Evolutionary conservation across 352 stramenopile genomes (phyloP), one percentile per base, ranked within the genome.

Genomic region (Globisporangium recalcitrans): DNA sequence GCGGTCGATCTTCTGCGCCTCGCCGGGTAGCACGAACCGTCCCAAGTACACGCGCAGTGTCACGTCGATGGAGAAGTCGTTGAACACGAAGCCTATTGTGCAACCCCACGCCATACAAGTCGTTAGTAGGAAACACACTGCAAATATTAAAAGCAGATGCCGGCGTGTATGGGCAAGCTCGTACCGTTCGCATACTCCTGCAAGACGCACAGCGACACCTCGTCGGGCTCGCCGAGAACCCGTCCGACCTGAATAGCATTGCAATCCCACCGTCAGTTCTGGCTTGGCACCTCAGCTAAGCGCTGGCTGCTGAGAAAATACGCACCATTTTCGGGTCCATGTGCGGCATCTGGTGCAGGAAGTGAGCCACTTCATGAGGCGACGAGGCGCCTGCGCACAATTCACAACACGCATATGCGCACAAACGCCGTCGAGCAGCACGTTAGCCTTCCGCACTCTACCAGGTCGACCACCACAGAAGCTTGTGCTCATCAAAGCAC

Each of bases 1-100:
- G n/a, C 84, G 78, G 68, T 93, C 84, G 49, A 93, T 93, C 62
- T 93, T 91, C 68, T 93, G 84, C 32, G 84, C 84, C 68, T 93
- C 84, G 49, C 77, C 72, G 4, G 82, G 82, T 51, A 91, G 62
- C 55, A 81, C 72, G 54, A 93, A 91, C 36, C 79, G 76, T 34
- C 78, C 75, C 3, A 93, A 73, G 52, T 82, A 93, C n/a, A 90
- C 72, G 13, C 84, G 80, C 31, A 93, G 68, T 22, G 78, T 69
- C 4, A 93, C 70, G 40, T 93, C 84, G 22, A 91, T 86, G 2
- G 69, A 60, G 48, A 79, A 84, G 21, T 66, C 68, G 36, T 80
- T 62, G 56, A 93, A 91, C 21, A 73, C 42, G 53, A 93, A 93
- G 24, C 73, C 75, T 85, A 16, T 16, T 5, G 2, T 11, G 4